phyloP scores from a whole-genome alignment of 2,329 filamentous ascomycete species.

The Claviceps sp. region DNA sequence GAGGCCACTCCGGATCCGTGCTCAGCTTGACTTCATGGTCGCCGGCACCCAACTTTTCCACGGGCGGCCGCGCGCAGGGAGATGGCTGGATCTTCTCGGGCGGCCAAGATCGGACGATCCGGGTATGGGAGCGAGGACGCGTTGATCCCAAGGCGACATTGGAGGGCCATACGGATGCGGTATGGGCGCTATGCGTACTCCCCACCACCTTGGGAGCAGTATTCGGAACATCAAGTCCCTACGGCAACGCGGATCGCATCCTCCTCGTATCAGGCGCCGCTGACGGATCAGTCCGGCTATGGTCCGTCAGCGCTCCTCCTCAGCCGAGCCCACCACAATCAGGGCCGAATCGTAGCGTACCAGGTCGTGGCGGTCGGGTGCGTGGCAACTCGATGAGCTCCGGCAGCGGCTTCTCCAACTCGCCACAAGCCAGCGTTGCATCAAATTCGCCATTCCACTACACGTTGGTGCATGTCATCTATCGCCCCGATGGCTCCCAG shows the following conservation, averaged over 20 bases:
- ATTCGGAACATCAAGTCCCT: constrained; percentile 62
- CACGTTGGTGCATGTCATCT: constrained; percentile 77
- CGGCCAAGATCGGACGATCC: constrained; percentile 82
- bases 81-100: constrained; percentile 99
- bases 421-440: constrained; percentile 77
- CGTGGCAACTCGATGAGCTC: constrained; percentile 89
- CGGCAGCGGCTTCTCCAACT: constrained; percentile 80
- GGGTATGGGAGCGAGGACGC: constrained; percentile 88
- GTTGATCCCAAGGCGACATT: constrained; percentile 92
- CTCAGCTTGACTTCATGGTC: constrained; percentile 80
- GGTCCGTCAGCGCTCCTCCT: constrained; percentile 86
- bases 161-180: constrained; percentile 87
- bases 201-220: constrained; percentile 69
- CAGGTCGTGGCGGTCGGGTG: constrained; percentile 54
- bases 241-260: constrained; percentile 73
- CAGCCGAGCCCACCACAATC: constrained; percentile 72
- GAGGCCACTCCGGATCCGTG: constrained; percentile 84
- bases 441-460: constrained; percentile 79
- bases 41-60: constrained; percentile 75
- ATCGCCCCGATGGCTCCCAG: constrained; percentile 48
- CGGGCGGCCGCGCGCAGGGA: constrained; percentile 72
- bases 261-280: constrained; percentile 83
- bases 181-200: constrained; percentile 90
- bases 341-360: constrained; percentile 43
- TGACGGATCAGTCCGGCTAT: constrained; percentile 83